Conservation (phyloP, 1,139 yeast species). For the Zygosaccharomyces sapae region DNA sequence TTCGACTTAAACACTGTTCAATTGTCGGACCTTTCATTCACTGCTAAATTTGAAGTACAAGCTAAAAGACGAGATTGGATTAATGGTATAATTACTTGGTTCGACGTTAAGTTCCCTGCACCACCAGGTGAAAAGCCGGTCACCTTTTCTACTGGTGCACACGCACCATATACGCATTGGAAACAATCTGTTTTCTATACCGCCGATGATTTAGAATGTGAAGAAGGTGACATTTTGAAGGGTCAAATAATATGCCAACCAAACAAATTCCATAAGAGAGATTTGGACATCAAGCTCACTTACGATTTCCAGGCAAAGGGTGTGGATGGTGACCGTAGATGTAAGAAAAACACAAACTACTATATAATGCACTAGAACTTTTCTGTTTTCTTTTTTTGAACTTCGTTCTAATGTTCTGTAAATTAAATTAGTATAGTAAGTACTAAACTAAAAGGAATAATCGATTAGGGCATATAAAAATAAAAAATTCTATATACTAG, state of each 20-base stretch:
- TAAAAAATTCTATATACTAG: constrained; percentile 8
- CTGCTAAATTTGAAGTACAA: constrained; percentile 58
- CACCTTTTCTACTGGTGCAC: constrained; percentile 76
- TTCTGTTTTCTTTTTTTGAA: no score
- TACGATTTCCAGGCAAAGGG: constrained; percentile 55
- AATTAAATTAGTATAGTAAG: constrained; percentile 4
- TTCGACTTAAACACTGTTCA: constrained; percentile 87
- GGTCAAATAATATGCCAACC: constrained; percentile 77
- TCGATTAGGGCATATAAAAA: constrained; percentile 8
- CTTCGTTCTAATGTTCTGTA: neutral
- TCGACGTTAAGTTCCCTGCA: constrained; percentile 80
- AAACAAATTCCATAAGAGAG: constrained; percentile 75
- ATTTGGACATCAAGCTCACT: constrained; percentile 61
- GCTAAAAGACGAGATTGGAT: constrained; percentile 77
- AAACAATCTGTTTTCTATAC: constrained; percentile 94
- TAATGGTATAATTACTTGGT: constrained; percentile 92
- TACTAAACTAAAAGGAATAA: constrained; percentile 5
- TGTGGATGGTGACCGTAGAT: constrained; percentile 48
- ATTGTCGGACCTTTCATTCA: constrained; percentile 75
- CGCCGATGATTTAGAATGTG: constrained; percentile 73
- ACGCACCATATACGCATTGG: constrained; percentile 86
- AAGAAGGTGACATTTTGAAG: constrained; percentile 67
- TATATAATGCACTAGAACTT: constrained; percentile 33
- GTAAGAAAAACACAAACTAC: constrained; percentile 37
- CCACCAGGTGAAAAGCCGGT: constrained; percentile 52